These are phyloP conservation scores for Myriosclerotinia curreyana DNA, from an alignment of 2,329 filamentous ascomycete genomes.

Conservation along the genomic window DNA sequence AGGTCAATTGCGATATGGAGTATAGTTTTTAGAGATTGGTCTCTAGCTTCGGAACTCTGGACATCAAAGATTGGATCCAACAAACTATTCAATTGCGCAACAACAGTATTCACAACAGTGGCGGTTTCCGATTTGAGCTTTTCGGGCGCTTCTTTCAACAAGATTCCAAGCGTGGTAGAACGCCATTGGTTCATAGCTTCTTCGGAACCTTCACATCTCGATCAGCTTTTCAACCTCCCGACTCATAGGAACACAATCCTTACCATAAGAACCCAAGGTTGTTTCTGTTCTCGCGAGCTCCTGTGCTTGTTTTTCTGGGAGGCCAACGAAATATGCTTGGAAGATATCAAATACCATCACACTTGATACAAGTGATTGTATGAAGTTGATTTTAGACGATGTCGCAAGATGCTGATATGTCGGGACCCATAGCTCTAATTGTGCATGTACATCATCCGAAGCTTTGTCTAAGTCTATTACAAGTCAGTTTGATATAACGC, in stretches of 20 bases:
- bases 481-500: background rate
- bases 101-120: conserved; percentile 44
- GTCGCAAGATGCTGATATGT: conserved; percentile 55
- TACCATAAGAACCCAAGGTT: conserved; percentile 33
- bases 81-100: conserved; percentile 49
- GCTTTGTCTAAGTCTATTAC: conserved; percentile 46
- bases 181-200: conserved; percentile 64
- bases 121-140: conserved; percentile 49
- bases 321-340: conserved; percentile 59
- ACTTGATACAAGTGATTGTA: conserved; percentile 60
- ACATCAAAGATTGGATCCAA: conserved; percentile 47
- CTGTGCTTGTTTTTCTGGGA: conserved; percentile 52
- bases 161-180: conserved; percentile 58
- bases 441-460: conserved; percentile 44
- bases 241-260: conserved; percentile 3
- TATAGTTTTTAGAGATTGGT: conserved; percentile 53
- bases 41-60: conserved; percentile 43
- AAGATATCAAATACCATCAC: conserved; percentile 62
- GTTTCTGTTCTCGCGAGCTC: conserved; percentile 44
- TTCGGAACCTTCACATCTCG: conserved; percentile 43
- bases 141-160: conserved; percentile 52
- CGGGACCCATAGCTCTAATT: conserved; percentile 52
- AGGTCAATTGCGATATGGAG: conserved; percentile 54
- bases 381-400: conserved; percentile 56
- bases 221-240: conserved; percentile 2